A percentile compares a stretch with the other conserved stretches of the same genome.
These are phyloP conservation scores for Hypoxylon sp. DNA, from an alignment of 2,329 filamentous ascomycete genomes.

Conservation along the genomic window DNA sequence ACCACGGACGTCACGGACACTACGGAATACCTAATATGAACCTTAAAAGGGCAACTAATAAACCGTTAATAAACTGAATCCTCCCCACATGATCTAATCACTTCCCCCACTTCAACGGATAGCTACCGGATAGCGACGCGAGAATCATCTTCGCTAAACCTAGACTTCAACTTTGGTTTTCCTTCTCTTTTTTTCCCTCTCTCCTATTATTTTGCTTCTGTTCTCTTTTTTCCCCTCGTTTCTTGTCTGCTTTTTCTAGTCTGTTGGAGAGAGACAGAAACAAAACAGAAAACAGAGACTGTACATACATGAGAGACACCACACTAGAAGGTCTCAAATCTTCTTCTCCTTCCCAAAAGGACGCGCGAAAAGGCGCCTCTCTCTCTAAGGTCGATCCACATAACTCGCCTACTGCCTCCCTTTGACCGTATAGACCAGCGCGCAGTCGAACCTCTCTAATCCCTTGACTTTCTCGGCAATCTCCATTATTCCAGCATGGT, in stretches of 20 bases:
- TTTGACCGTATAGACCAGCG: constrained; percentile 16
- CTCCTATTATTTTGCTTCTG: constrained; percentile 1
- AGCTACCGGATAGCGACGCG: constrained; percentile 28
- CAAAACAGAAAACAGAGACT: neutral
- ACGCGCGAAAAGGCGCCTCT: constrained; percentile 32
- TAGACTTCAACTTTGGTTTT: constrained; percentile 28
- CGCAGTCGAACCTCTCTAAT: constrained; percentile 20
- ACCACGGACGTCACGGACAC: constrained; percentile 2
- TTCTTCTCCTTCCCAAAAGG: constrained; percentile 22
- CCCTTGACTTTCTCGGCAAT: constrained; percentile 22
- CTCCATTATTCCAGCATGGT: constrained; percentile 44
- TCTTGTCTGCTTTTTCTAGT: constrained; percentile 2
- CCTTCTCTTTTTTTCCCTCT: constrained; percentile 2
- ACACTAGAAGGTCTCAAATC: constrained; percentile 20
- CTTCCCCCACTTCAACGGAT: constrained; percentile 12
- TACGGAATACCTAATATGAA: constrained; percentile 8
- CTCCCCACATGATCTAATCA: constrained; percentile 36
- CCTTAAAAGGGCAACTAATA: constrained; percentile 14
- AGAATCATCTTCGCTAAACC: constrained; percentile 19
- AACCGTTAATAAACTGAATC: constrained; percentile 10
- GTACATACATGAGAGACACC: constrained; percentile 16
- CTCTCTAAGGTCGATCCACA: constrained; percentile 28
- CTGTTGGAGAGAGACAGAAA: neutral
- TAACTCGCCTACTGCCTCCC: constrained; percentile 12
- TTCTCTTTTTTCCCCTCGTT: neutral